phyloP scores from a whole-genome alignment of 2,329 filamentous ascomycete genomes.

The Calonectria fujianensis region DNA sequence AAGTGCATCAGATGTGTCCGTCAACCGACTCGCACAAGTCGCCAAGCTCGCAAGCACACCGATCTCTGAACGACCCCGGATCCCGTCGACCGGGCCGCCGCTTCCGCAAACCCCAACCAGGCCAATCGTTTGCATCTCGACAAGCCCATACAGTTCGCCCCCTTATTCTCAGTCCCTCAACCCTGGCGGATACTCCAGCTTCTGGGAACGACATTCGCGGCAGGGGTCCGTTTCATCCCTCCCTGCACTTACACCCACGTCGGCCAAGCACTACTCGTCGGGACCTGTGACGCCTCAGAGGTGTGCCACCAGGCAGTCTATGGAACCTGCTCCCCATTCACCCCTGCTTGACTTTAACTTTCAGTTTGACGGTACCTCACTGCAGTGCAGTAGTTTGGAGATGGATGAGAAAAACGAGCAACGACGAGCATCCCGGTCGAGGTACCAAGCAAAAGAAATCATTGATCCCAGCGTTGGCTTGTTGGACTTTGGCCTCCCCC shows the following conservation, averaged over 20 bases:
- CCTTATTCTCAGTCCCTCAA: conserved; percentile 30
- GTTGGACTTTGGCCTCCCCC: conserved; percentile 42
- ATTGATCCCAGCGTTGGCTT: conserved; percentile 39
- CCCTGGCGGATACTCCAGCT: conserved; percentile 28
- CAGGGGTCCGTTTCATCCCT: conserved; percentile 51
- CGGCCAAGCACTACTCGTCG: conserved; percentile 37
- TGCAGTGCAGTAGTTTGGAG: not conserved
- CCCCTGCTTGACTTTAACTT: conserved; percentile 37
- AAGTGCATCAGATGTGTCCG: conserved; percentile 55
- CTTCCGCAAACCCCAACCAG: conserved; percentile 23
- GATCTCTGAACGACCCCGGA: conserved; percentile 49
- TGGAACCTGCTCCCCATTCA: conserved; percentile 17
- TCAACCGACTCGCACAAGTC: conserved; percentile 47
- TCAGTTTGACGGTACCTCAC: conserved; percentile 25
- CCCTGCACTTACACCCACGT: conserved; percentile 44
- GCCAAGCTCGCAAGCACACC: conserved; percentile 41
- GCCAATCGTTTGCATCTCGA: conserved; percentile 26
- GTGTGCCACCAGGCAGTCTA: conserved; percentile 4
- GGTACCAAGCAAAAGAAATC: conserved; percentile 40
- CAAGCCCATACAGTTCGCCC: conserved; percentile 8
- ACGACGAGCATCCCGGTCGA: conserved; percentile 34
- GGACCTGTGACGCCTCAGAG: conserved; percentile 37
- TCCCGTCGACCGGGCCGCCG: conserved; percentile 48
- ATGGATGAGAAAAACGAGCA: conserved; percentile 13
- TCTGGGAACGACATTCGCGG: conserved; percentile 41